Conservation (phyloP, 257 asterid genomes). For the Capsicum rhomboideum region DNA sequence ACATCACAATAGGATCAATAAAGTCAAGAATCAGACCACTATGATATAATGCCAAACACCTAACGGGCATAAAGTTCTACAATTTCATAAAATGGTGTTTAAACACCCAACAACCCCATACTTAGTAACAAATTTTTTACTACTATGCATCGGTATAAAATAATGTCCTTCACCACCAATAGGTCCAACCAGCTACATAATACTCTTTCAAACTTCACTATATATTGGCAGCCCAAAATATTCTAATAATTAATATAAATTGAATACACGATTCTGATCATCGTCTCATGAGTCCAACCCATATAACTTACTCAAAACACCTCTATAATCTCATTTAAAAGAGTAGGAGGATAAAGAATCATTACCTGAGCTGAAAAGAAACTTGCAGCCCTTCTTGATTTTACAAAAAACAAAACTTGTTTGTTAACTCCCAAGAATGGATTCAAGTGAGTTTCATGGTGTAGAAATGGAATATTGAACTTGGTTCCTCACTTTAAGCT, state of each 20-base stretch:
- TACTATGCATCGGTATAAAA: neutral
- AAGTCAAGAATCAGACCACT: too few species aligned
- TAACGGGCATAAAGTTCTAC: neutral
- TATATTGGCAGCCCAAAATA: neutral
- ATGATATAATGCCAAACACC: too few species aligned
- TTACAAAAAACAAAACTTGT: neutral
- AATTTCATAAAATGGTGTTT: neutral
- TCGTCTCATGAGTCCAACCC: neutral
- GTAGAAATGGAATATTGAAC: too few species aligned
- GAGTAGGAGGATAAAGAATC: neutral
- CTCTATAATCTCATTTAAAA: too few species aligned
- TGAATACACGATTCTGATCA: neutral
- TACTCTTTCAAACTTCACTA: neutral
- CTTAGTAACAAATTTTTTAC: neutral
- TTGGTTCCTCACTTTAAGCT: too few species aligned
- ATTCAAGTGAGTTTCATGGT: too few species aligned
- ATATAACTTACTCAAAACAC: too few species aligned
- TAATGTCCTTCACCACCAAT: neutral
- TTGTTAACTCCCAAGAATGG: too few species aligned
- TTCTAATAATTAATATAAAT: neutral
- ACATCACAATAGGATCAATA: neutral
- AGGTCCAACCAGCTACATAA: neutral
- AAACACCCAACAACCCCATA: neutral
- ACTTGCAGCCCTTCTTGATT: neutral
- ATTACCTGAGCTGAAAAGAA: too few species aligned